Percentiles rank a stretch among this genome's conserved stretches.
Conservation (phyloP, 805 yeast genomes). For the Debaryomyces castellii region DNA sequence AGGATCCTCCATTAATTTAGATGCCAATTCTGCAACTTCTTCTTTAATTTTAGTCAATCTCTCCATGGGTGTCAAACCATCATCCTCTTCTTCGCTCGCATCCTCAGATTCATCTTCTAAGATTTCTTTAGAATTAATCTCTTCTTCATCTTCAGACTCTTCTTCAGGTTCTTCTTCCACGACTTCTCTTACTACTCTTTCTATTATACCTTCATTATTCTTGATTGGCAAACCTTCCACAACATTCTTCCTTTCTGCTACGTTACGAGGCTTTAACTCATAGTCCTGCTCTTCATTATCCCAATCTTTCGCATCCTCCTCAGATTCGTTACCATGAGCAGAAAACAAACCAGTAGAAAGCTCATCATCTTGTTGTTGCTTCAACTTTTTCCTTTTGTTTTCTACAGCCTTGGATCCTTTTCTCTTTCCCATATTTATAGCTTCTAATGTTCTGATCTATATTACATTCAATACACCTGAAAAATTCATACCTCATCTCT, state of each 20-base stretch:
- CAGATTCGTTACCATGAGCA: conserved; percentile 5
- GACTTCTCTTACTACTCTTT: conserved; percentile 53
- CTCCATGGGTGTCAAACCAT: conserved; percentile 50
- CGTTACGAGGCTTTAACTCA: conserved; percentile 67
- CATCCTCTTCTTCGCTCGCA: conserved; percentile 41
- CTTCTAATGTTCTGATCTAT: background rate
- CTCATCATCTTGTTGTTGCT: conserved; percentile 41
- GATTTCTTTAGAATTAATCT: background rate
- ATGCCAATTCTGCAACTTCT: conserved; percentile 79
- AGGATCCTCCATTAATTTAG: conserved; percentile 78
- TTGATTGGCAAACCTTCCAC: conserved; percentile 82
- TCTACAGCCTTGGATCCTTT: conserved; percentile 21
- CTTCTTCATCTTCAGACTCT: conserved; percentile 14
- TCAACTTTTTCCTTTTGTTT: conserved; percentile 35
- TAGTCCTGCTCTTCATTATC: conserved; percentile 80
- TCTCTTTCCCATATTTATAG: conserved; percentile 31
- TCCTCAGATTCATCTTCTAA: conserved; percentile 10
- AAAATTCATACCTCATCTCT: conserved; percentile 9
- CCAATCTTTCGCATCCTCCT: conserved; percentile 41
- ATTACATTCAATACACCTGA: background rate
- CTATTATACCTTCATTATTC: conserved; percentile 66
- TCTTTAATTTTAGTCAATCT: conserved; percentile 66
- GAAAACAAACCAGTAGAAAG: conserved; percentile 38
- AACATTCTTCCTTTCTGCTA: conserved; percentile 38
- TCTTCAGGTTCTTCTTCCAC: conserved; percentile 14